Evolutionary conservation across 2,329 filamentous ascomycete genomes (phyloP).

Genomic region (Penicillium sp.): DNA sequence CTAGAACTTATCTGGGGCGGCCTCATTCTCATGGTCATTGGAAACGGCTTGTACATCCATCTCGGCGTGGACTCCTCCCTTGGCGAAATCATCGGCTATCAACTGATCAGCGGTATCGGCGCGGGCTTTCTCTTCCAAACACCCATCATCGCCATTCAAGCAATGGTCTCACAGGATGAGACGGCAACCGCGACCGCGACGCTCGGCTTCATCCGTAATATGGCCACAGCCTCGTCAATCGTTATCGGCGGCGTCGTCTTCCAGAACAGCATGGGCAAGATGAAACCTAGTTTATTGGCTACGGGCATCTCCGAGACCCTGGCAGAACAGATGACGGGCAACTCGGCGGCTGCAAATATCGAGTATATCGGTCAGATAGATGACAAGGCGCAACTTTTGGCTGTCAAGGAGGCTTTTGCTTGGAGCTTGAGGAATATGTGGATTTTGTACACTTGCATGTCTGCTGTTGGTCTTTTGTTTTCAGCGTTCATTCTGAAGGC

Average conservation of each 20-base stretch:
- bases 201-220: slow-evolving; percentile 62
- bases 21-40: slow-evolving; percentile 47
- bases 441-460: slow-evolving; percentile 52
- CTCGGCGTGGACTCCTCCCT: slow-evolving; percentile 44
- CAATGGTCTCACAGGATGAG: slow-evolving; percentile 54
- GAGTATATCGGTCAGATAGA: slow-evolving; percentile 46
- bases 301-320: slow-evolving; percentile 39
- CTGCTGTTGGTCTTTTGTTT: slow-evolving; percentile 47
- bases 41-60: slow-evolving; percentile 53
- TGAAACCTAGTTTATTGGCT: slow-evolving; percentile 63
- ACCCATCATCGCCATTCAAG: slow-evolving; percentile 61
- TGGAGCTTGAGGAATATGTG: slow-evolving; percentile 56
- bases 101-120: slow-evolving; percentile 57
- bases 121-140: slow-evolving; percentile 58
- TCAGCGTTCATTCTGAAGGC: slow-evolving; percentile 51
- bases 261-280: slow-evolving; percentile 60
- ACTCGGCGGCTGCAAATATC: slow-evolving; percentile 53
- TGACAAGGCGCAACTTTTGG: slow-evolving; percentile 44
- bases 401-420: slow-evolving; percentile 52
- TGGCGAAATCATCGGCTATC: slow-evolving; percentile 51
- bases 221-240: slow-evolving; percentile 69
- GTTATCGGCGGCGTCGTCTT: slow-evolving; percentile 79
- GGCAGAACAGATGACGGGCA: slow-evolving; percentile 42
- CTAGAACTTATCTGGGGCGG: slow-evolving; percentile 53
- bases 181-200: slow-evolving; percentile 57